Percentiles rank a stretch among this genome's conserved stretches.
Conservation (phyloP, 768 basidiomycete genomes). For the Leccinum pellstonianum region DNA sequence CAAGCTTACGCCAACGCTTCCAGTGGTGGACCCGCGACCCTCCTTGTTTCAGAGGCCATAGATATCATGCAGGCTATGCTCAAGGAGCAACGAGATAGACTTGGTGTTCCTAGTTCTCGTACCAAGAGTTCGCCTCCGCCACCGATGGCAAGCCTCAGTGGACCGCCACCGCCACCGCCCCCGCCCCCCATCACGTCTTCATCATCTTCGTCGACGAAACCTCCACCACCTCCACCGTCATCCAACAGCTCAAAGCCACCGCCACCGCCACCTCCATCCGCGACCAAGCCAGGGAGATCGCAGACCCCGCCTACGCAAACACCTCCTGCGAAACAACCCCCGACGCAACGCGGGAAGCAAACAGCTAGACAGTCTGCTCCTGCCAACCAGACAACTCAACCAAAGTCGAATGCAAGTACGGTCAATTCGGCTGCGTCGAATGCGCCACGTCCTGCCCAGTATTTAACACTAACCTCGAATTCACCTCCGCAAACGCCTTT, state of each 20-base stretch:
- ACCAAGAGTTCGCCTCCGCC: slow-evolving; percentile 7
- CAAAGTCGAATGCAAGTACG: neutral
- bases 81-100: slow-evolving; percentile 21
- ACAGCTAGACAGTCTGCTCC: neutral
- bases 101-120: slow-evolving; percentile 22
- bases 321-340: slow-evolving; percentile 8
- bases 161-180: slow-evolving; percentile 22
- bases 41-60: slow-evolving; percentile 4
- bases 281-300: slow-evolving; percentile 7
- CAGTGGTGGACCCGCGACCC: neutral
- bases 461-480: neutral
- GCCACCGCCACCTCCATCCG: neutral
- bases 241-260: slow-evolving; percentile 4
- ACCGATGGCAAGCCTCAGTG: slow-evolving; percentile 18
- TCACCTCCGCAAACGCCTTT: neutral
- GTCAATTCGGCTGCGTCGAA: neutral
- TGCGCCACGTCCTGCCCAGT: neutral
- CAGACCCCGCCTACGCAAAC: slow-evolving; percentile 14
- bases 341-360: slow-evolving; percentile 3
- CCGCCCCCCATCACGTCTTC: slow-evolving; percentile 26
- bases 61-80: slow-evolving; percentile 17
- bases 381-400: slow-evolving; percentile 4
- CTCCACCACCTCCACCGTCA: slow-evolving; percentile 12
- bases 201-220: slow-evolving; percentile 21
- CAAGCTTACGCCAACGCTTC: slow-evolving; percentile 16